phyloP scores from a whole-genome alignment of 2,329 filamentous ascomycete genomes.

The Apiospora koreana region DNA sequence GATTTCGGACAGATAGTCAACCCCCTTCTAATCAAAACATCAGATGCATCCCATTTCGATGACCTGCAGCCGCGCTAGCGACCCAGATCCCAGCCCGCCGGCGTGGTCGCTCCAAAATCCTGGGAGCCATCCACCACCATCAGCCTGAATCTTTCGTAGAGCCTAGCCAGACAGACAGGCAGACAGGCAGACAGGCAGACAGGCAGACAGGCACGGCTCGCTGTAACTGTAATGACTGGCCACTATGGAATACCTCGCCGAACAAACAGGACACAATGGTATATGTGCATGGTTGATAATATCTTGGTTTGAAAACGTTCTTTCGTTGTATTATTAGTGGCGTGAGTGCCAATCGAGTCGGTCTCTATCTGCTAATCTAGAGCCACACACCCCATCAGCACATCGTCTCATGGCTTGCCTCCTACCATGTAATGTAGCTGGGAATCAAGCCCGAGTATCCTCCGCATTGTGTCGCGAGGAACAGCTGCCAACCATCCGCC shows the following conservation, averaged over 20 bases:
- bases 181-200: too few species aligned
- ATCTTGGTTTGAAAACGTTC: not conserved
- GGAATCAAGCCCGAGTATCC: slow-evolving; percentile 10
- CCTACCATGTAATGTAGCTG: not conserved
- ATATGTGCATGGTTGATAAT: too few species aligned
- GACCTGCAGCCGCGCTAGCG: slow-evolving; percentile 2
- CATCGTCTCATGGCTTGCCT: slow-evolving; percentile 10
- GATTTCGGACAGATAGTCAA: not conserved
- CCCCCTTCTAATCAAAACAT: not conserved
- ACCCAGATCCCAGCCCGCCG: slow-evolving; percentile 4
- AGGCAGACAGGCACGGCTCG: too few species aligned
- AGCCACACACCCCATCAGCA: slow-evolving; percentile 7
- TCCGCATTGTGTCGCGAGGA: not conserved
- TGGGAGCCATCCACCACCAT: not conserved
- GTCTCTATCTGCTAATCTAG: slow-evolving; percentile 4
- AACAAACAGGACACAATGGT: not conserved
- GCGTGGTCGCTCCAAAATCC: not conserved
- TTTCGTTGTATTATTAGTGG: slow-evolving; percentile 2
- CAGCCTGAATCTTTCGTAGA: too few species aligned
- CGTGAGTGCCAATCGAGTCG: slow-evolving; percentile 5
- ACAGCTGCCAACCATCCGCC: not conserved
- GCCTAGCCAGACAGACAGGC: too few species aligned
- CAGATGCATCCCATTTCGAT: slow-evolving; percentile 2
- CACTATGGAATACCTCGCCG: not conserved
- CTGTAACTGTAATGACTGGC: too few species aligned